Evolutionary conservation across 2,329 filamentous ascomycete species (phyloP).

Genomic region (Penicillium sp.): DNA sequence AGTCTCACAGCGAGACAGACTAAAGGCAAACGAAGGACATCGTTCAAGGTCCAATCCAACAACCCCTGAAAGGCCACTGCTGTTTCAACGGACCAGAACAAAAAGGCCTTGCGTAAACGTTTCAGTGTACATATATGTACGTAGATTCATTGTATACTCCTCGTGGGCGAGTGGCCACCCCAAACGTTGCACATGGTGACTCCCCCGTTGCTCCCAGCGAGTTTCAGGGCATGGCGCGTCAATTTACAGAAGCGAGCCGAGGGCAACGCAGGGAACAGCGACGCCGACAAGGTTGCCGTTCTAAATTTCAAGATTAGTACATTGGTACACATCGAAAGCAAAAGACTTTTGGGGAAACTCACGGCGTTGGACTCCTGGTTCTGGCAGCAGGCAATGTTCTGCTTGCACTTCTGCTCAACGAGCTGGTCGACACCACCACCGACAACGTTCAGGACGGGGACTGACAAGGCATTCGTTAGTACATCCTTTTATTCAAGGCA

Average conservation of each 20-base stretch:
- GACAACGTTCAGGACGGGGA: conserved; percentile 14
- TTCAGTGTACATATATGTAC: conserved; percentile 18
- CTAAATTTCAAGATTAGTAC: no score
- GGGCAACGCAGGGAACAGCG: conserved; percentile 35
- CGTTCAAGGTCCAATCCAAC: not conserved
- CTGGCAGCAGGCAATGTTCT: conserved; percentile 38
- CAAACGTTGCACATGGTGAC: not conserved
- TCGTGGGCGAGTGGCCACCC: conserved; percentile 1
- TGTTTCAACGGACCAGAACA: conserved; percentile 1
- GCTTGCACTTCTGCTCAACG: conserved; percentile 35
- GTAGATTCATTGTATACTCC: conserved; percentile 1
- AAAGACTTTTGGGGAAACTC: conserved; percentile 6
- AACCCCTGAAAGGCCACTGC: not conserved
- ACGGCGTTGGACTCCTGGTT: conserved; percentile 27
- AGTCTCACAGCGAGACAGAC: conserved; percentile 11
- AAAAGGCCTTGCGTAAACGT: conserved; percentile 7
- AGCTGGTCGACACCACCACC: conserved; percentile 24
- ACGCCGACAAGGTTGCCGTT: conserved; percentile 34
- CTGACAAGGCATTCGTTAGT: not conserved
- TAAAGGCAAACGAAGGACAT: conserved; percentile 16
- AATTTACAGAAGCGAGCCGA: conserved; percentile 35
- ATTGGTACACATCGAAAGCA: no score
- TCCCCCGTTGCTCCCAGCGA: not conserved
- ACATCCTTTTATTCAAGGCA: not conserved
- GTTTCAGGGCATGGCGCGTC: not conserved